Conservation (phyloP, 495 filamentous ascomycete species). For the Neurospora sp. region DNA sequence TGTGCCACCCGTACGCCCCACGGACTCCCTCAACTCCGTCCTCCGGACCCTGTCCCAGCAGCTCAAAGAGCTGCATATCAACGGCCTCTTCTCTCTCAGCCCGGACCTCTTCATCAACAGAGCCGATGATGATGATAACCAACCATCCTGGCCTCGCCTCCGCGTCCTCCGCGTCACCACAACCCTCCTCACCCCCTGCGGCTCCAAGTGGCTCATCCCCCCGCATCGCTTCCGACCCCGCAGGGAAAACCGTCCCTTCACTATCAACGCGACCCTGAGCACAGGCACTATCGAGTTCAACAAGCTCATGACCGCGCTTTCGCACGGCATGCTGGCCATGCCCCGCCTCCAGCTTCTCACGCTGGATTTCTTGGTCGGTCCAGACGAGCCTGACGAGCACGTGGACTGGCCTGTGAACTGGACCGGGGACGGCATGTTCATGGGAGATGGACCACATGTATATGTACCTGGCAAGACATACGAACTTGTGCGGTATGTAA, state of each 20-base stretch:
- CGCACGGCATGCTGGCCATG: not conserved
- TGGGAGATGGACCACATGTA: not conserved
- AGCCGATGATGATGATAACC: not conserved
- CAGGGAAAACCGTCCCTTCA: not conserved
- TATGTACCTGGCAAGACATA: not conserved
- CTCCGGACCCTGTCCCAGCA: not conserved
- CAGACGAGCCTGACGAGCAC: not conserved
- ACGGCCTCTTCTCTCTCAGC: not conserved
- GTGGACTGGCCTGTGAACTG: not conserved
- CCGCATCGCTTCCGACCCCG: not conserved
- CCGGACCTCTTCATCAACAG: not conserved
- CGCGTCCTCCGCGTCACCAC: not conserved
- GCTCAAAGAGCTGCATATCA: not conserved
- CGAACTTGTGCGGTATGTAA: not conserved
- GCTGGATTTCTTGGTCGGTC: not conserved
- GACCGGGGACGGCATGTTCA: not conserved
- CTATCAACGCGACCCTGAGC: not conserved
- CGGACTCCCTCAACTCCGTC: not conserved
- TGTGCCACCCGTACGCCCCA: not conserved
- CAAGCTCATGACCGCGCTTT: not conserved
- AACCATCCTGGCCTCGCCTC: not conserved
- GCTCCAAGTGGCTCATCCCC: not conserved
- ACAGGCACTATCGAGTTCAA: not conserved
- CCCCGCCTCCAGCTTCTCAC: not conserved
- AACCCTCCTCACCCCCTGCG: not conserved